phyloP scores from a whole-genome alignment of 352 stramenopile genomes.

The Phytopythium cucurbitacearum region DNA sequence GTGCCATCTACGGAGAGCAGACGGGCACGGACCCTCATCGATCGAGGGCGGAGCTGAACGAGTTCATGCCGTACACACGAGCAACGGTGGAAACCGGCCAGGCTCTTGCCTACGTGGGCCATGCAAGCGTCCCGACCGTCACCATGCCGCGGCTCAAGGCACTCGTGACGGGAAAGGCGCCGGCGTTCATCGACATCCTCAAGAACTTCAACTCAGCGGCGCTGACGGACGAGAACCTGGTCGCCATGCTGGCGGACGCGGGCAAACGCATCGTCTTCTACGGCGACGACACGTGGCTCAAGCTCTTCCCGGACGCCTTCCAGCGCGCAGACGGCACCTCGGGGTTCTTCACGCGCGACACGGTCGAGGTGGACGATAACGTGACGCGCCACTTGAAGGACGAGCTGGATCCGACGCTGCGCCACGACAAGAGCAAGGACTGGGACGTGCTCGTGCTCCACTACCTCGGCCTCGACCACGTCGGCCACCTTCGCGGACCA shows the following conservation, averaged over 20 bases:
- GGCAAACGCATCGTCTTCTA: constrained; percentile 80
- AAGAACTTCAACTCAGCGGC: constrained; percentile 89
- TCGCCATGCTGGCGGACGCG: constrained; percentile 43
- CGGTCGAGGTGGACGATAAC: constrained; percentile 82
- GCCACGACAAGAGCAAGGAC: constrained; percentile 53
- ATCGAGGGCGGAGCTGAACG: constrained; percentile 42
- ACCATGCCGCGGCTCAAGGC: constrained; percentile 89
- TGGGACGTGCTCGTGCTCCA: constrained; percentile 87
- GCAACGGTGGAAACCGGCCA: constrained; percentile 36
- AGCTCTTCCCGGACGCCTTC: constrained; percentile 77
- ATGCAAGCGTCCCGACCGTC: constrained; percentile 83
- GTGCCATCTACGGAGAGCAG: constrained; percentile 28
- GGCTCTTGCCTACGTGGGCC: constrained; percentile 67
- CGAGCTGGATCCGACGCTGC: constrained; percentile 78
- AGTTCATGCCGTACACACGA: constrained; percentile 66
- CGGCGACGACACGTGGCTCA: constrained; percentile 89
- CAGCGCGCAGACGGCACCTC: constrained; percentile 73
- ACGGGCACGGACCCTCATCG: neutral
- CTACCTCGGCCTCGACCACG: constrained; percentile 86
- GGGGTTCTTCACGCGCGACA: constrained; percentile 87
- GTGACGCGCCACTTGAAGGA: constrained; percentile 79
- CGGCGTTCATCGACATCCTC: constrained; percentile 88
- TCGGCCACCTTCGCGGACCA: constrained; percentile 78
- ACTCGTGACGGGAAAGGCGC: constrained; percentile 78
- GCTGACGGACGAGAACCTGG: constrained; percentile 59